Evolutionary conservation across 1,284 basidiomycete genomes (phyloP), one percentile per base, ranked within the genome.

Genomic region (Tetrapyrgos nigripes): DNA sequence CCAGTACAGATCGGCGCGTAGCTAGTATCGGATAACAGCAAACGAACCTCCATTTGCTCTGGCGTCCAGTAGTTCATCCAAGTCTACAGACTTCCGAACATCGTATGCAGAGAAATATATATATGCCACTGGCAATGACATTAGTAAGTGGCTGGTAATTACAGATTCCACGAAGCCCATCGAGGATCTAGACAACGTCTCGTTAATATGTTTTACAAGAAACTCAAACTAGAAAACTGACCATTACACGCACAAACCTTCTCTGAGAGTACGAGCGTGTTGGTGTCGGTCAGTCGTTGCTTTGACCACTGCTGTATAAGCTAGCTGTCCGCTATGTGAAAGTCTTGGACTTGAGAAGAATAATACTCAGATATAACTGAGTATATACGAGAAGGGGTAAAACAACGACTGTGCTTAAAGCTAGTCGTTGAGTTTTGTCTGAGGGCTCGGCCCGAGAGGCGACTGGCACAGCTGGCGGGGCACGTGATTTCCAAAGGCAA

Each of bases 51-150:
- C 91, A 99, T 97, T 79, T 99, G 97, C 69, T 98, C 96, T 1
- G 94, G 93, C 3, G 94, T 97, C 97, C n/a, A n/a, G n/a, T n/a
- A n/a, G n/a, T n/a, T n/a, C n/a, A n/a, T n/a, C n/a, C 46, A 99
- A 87, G 78, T 99, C 97, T 61, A 99, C 95, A 8, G 95, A 97
- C 73, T 98, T 98, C 97, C n/a, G 96, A 98, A 77, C 97, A 99
- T 60, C 97, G 87, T 66, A 99, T 98, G 73, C 97, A 99, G 40
- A 98, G 80, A 72, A 94, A 97, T 3, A n/a, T n/a, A n/a, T n/a
- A n/a, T n/a, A 95, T 92, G 29, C 96, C 96, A 28, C 93, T 94
- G 14, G 65, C 33, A 64, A 19, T 53, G 9, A 37, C 9, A 60
- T 49, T 35, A 45, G 33, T 48, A 46, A n/a, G 37, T 47, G 37